Evolutionary conservation across 116 monocot genomes (phyloP).

Genomic region (Zostera marina): DNA sequence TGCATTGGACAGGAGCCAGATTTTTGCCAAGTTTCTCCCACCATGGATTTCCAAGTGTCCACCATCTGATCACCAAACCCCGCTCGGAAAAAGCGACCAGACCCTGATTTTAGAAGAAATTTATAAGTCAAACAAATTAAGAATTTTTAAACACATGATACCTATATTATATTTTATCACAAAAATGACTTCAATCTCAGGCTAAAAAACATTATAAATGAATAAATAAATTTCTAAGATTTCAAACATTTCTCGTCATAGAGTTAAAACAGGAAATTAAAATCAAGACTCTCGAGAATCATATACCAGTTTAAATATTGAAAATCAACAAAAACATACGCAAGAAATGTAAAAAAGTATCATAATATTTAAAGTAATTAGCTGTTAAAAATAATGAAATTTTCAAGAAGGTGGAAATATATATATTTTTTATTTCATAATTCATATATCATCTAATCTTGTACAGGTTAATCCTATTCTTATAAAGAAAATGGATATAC

Average conservation of each 20-base stretch:
- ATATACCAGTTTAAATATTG: neutral
- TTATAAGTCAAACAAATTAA: neutral
- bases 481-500: no score
- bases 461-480: no score
- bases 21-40: slow-evolving; percentile 96
- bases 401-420: no score
- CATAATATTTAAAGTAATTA: neutral
- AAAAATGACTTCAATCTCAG: neutral
- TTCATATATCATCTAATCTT: no score
- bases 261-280: neutral
- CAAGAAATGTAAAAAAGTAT: neutral
- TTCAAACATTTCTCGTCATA: neutral
- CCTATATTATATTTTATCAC: neutral
- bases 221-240: neutral
- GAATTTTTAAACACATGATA: neutral
- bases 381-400: no score
- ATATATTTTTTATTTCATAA: no score
- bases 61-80: slow-evolving; percentile 97
- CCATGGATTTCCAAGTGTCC: slow-evolving; percentile 87
- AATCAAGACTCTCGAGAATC: neutral
- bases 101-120: slow-evolving; percentile 40
- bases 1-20: slow-evolving; percentile 68
- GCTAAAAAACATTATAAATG: neutral
- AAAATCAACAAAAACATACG: neutral
- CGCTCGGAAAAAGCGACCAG: slow-evolving; percentile 95